Base-by-base conservation (phyloP, 2,329 filamentous ascomycete species). In the Byssochlamys sp. region DNA sequence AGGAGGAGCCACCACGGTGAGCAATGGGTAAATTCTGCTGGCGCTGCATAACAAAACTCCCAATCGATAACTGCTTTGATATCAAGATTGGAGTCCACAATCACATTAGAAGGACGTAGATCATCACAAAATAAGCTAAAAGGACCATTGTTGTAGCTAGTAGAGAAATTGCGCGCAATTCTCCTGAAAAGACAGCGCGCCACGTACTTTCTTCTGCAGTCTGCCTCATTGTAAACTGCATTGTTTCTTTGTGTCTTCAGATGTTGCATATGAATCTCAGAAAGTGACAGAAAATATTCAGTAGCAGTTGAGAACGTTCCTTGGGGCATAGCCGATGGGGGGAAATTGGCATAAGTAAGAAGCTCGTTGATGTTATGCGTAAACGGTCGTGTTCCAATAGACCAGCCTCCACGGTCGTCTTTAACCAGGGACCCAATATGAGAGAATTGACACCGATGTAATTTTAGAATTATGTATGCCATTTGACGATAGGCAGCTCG, bases 251-350 rank as follows among this genome's bases (percentile, higher is more conserved):
- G 73, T 27, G 67, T 65, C 24, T 55, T 52, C 4, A 74, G 58
- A 33, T 75, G 70, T 29, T 68, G 66, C 3, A 79, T 61, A 54
- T 78, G 72, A 64, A 75, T 68, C n/a, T 75, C 68, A 4, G 74
- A 71, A n/a, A 76, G 59, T 2, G 65, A 67, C 26, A 19, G 48
- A 52, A 71, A 75, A 68, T 73, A 76, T n/a, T 69, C 66, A 27
- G 70, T 64, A 4, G 69, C 64, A 14, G 63, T 59, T 4, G 24
- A 14, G 57, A 66, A 73, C 14, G 63, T 58, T 71, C 65, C 55
- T 62, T 74, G 19, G 19, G 19, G 19, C 72, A 77, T 74, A 54
- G 19, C 75, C 75, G 5, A 65, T 64, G 12, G 68, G 72, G 2
- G 75, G 56, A 1, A 73, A 73, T n/a, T 71, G 62, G 26, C 62